Evolutionary conservation across 495 filamentous ascomycete genomes (phyloP), one percentile per base, ranked within the genome.

Genomic region (Lepidopterella palustris): DNA sequence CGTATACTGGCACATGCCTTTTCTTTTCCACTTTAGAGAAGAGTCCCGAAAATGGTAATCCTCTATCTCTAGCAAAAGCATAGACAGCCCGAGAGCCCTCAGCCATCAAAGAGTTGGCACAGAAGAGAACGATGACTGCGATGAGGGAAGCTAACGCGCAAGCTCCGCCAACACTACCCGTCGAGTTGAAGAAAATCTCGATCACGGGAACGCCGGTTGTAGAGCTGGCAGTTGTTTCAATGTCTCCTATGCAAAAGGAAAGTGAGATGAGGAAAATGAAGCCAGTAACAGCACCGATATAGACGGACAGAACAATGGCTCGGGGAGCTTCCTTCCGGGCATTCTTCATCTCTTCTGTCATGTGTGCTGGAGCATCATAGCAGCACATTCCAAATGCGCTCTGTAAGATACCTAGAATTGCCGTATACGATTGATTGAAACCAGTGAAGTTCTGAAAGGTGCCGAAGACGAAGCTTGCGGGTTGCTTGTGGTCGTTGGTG

Each of bases 381-480:
- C 62, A 65, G 55, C 62, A 71, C 80, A 84, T 82, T 18, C 80
- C 80, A 57, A 84, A 83, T 5, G 75, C 78, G 57, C 74, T 73
- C 60, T 84, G 81, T 18, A 84, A 61, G 18, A 82, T 73, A n/a
- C 81, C 81, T 13, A 84, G 58, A 24, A 84, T 77, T 0, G 77
- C 77, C 9, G 77, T 73, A 70, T 81, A 82, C 0, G 76, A 72
- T 5, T 71, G 66, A 18, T 73, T 72, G 58, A 80, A 82, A 23
- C 82, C 82, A 0, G 80, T 78, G 45, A 74, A 71, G 57, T 84
- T 83, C 58, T 84, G 76, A 65, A 84, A 83, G 13, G 81, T 75
- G 2, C 62, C 56, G 68, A 83, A 83, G 13, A 84, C 82, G 56
- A 84, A 83, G 35, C 73, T 77, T 3, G 79, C 73, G 0, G 77